Conservation (phyloP, 805 yeast species). For the Cephaloascus fragrans region DNA sequence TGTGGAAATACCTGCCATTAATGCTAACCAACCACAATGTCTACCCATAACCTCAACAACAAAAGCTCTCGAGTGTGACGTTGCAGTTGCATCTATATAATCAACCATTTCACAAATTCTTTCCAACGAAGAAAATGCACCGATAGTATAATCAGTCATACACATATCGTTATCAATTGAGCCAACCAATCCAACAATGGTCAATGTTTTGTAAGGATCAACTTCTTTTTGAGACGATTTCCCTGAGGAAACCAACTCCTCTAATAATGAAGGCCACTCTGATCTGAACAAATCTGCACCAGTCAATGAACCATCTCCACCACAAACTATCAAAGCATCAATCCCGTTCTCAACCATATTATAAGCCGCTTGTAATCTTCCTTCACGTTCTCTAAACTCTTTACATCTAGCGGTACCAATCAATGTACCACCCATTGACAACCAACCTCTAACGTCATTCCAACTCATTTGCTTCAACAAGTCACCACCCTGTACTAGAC, state of each 20-base stretch:
- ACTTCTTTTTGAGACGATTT: conserved; percentile 50
- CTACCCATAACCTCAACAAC: conserved; percentile 99
- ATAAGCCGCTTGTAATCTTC: conserved; percentile 75
- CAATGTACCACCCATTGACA: conserved; percentile 87
- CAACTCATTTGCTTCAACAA: conserved; percentile 71
- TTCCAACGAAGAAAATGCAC: conserved; percentile 89
- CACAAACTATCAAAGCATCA: conserved; percentile 92
- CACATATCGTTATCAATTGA: conserved; percentile 98
- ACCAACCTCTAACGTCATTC: conserved; percentile 93
- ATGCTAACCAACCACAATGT: conserved; percentile 98
- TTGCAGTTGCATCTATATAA: conserved; percentile 95
- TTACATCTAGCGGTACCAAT: conserved; percentile 94
- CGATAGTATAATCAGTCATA: conserved; percentile 91
- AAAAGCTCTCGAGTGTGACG: conserved; percentile 94
- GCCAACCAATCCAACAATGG: conserved; percentile 91
- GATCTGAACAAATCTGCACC: conserved; percentile 93
- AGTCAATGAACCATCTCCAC: conserved; percentile 97
- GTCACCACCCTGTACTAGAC: conserved; percentile 78
- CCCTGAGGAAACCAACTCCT: conserved; percentile 53
- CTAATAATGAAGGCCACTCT: conserved; percentile 88
- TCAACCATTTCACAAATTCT: conserved; percentile 92
- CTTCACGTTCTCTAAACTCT: conserved; percentile 78
- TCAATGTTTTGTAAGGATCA: conserved; percentile 57
- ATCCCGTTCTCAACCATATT: conserved; percentile 82
- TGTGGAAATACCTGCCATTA: conserved; percentile 96